Evolutionary conservation across 768 basidiomycete species (phyloP).

Genomic region (Phlebiopsis flavidoalba): DNA sequence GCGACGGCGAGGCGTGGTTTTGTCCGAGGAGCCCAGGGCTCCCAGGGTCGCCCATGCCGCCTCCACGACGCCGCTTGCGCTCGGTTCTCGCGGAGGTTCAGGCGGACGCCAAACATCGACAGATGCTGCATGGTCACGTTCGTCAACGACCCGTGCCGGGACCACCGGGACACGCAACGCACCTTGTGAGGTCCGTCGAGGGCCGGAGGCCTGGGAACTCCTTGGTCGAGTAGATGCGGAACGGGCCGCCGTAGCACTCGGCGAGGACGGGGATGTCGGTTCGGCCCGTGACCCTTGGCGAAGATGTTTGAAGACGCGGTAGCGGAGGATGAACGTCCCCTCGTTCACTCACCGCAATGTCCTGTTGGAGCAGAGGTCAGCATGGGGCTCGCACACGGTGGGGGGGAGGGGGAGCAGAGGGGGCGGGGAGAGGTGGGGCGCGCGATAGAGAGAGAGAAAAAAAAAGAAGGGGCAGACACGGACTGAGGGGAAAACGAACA

Average conservation of each 20-base stretch:
- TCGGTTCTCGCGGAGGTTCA: conserved; percentile 57
- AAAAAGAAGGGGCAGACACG: conserved; percentile 19
- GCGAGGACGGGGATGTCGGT: conserved; percentile 47
- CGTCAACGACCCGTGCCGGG: background rate
- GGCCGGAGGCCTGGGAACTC: conserved; percentile 64
- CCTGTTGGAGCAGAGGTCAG: conserved; percentile 32
- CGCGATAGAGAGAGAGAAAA: background rate
- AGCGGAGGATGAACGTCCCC: conserved; percentile 63
- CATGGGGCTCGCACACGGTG: background rate
- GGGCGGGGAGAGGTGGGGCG: background rate
- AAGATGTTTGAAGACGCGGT: conserved; percentile 62
- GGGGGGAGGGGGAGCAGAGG: background rate
- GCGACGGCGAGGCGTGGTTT: background rate
- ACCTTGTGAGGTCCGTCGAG: conserved; percentile 70
- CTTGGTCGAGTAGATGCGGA: conserved; percentile 67
- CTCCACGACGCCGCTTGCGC: conserved; percentile 37
- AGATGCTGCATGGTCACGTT: conserved; percentile 33
- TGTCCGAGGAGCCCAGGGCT: conserved; percentile 8
- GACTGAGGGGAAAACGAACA: conserved; percentile 67
- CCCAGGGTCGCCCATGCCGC: conserved; percentile 27
- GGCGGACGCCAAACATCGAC: conserved; percentile 50
- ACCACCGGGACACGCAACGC: conserved; percentile 1
- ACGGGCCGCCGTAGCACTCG: conserved; percentile 58
- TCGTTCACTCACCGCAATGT: conserved; percentile 68
- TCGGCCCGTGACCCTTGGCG: conserved; percentile 29